phyloP scores from a whole-genome alignment of 306 rosid genomes.

The Ormosia emarginata region DNA sequence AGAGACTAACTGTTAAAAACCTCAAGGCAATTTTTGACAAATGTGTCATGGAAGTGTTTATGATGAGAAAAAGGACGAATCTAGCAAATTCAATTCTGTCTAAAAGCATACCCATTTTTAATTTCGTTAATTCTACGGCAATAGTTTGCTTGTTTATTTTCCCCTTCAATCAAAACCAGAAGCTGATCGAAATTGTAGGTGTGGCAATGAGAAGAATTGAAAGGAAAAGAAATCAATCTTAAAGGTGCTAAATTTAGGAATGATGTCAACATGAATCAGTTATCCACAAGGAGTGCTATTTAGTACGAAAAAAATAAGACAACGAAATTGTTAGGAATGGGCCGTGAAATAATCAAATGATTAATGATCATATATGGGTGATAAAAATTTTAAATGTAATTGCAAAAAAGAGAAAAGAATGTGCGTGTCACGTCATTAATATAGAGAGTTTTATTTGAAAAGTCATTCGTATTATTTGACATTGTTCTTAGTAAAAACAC shows the following conservation, averaged over 20 bases:
- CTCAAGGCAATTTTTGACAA: slow-evolving; percentile 27
- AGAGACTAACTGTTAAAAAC: slow-evolving; percentile 20
- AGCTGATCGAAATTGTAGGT: slow-evolving; percentile 56
- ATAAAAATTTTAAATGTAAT: too few species aligned
- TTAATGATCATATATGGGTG: too few species aligned
- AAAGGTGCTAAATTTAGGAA: slow-evolving; percentile 11
- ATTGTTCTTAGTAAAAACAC: too few species aligned
- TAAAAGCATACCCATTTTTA: slow-evolving; percentile 42
- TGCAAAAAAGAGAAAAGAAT: too few species aligned
- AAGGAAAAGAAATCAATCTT: not conserved
- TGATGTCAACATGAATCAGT: not conserved
- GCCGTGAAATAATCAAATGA: too few species aligned
- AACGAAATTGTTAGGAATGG: too few species aligned
- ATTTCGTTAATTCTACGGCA: slow-evolving; percentile 43
- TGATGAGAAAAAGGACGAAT: slow-evolving; percentile 35
- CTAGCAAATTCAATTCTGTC: slow-evolving; percentile 31
- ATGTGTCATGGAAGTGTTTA: slow-evolving; percentile 26
- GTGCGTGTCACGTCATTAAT: too few species aligned
- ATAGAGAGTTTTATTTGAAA: too few species aligned
- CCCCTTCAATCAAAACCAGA: slow-evolving; percentile 40
- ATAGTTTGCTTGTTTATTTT: slow-evolving; percentile 27
- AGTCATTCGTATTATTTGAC: too few species aligned
- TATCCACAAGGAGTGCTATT: not conserved
- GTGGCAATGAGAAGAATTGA: not conserved
- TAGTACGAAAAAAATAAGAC: too few species aligned